phyloP scores from a whole-genome alignment of 2,329 filamentous ascomycete genomes.

The Ceratocystiopsis minuta region DNA sequence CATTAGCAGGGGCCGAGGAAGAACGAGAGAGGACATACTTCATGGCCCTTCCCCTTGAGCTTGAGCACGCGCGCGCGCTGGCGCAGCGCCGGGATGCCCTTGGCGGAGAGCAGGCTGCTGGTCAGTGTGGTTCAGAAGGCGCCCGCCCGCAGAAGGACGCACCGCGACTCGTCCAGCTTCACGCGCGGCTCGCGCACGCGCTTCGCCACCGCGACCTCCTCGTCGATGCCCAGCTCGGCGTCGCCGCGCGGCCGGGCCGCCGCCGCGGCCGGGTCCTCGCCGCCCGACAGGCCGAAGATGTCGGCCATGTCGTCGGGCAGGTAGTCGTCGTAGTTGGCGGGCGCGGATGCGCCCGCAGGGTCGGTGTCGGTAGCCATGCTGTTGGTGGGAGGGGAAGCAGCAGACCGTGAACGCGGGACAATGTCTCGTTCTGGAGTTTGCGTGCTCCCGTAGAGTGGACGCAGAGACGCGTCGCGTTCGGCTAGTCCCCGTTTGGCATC shows the following conservation, averaged over 20 bases:
- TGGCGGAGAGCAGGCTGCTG: conserved; percentile 56
- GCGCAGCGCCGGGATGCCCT: conserved; percentile 69
- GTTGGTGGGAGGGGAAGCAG: no score
- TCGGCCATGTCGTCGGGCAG: conserved; percentile 34
- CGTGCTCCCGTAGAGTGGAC: no score
- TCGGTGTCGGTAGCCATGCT: no score
- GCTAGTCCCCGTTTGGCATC: no score
- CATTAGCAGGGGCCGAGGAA: conserved; percentile 58
- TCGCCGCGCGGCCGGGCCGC: conserved; percentile 24
- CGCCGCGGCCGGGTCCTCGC: conserved; percentile 12
- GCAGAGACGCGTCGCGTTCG: no score
- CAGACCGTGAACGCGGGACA: no score
- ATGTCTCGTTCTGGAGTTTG: no score
- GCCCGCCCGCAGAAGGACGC: not conserved
- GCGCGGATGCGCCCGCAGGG: no score
- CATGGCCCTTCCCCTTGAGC: conserved; percentile 86
- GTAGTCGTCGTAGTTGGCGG: conserved; percentile 40
- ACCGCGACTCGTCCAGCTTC: conserved; percentile 75
- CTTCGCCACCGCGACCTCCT: conserved; percentile 69
- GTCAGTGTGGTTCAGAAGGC: not conserved
- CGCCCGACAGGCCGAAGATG: conserved; percentile 26
- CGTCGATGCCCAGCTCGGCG: conserved; percentile 56
- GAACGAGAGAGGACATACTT: conserved; percentile 50
- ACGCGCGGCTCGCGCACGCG: conserved; percentile 53
- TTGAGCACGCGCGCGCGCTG: conserved; percentile 52